phyloP scores from a whole-genome alignment of 176 grass and related monocot species.

The Pontederia crassipes region DNA sequence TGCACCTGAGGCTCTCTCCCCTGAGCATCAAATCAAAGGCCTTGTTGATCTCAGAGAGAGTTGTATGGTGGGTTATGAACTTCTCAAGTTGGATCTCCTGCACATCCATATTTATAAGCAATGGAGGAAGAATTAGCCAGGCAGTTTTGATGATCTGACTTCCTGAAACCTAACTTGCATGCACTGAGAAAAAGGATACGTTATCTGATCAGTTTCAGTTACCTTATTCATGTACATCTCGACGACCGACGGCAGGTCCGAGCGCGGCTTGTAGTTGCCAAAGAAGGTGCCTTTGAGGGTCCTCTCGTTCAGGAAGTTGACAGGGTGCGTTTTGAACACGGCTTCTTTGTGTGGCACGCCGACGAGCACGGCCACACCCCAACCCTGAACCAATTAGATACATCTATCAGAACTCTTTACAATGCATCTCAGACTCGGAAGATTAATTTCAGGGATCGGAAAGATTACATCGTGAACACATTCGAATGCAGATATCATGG shows the following conservation, averaged over 20 bases:
- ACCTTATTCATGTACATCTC: slow-evolving; percentile 87
- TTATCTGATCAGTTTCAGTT: slow-evolving; percentile 43
- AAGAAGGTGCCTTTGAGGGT: slow-evolving; percentile 91
- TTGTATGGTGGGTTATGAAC: slow-evolving; percentile 63
- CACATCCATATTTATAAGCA: neutral
- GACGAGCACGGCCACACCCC: slow-evolving; percentile 77
- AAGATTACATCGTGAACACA: slow-evolving; percentile 68
- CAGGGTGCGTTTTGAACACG: slow-evolving; percentile 61
- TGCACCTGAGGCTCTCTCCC: slow-evolving; percentile 66
- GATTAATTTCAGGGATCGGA: neutral
- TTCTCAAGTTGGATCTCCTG: slow-evolving; percentile 82
- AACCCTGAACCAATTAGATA: slow-evolving; percentile 33
- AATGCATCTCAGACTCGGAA: no score
- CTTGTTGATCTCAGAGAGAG: slow-evolving; percentile 69
- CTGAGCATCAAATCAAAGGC: slow-evolving; percentile 69
- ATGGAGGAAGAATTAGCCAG: neutral
- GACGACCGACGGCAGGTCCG: slow-evolving; percentile 61
- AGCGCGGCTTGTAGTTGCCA: slow-evolving; percentile 73
- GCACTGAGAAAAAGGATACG: neutral
- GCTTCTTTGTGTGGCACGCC: slow-evolving; percentile 69
- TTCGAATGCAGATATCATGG: slow-evolving; percentile 78
- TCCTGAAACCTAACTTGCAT: neutral
- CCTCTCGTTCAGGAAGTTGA: slow-evolving; percentile 70
- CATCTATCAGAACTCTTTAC: neutral
- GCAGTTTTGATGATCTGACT: neutral